Conservation (phyloP, 1,284 basidiomycete species). For the Exobasidium rhododendri region DNA sequence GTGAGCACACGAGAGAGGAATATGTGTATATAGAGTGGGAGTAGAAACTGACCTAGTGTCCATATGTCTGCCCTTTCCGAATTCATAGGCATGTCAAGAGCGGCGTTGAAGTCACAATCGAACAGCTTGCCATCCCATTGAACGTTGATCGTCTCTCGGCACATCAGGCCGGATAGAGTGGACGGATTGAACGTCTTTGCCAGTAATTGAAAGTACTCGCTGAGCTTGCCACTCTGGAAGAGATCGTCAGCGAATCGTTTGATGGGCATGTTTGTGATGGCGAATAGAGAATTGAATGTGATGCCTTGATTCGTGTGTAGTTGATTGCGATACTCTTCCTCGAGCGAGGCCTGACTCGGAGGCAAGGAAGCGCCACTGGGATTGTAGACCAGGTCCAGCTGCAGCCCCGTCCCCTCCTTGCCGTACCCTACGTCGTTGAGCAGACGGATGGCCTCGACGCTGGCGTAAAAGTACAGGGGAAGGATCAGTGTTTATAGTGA, state of each 20-base stretch:
- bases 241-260: slow-evolving; percentile 8
- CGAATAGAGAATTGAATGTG: not conserved
- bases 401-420: not conserved
- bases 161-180: slow-evolving; percentile 4
- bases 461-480: not conserved
- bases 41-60: not conserved
- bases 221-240: not conserved
- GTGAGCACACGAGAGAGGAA: not conserved
- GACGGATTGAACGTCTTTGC: not conserved
- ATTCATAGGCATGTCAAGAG: not conserved
- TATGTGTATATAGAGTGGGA: not conserved
- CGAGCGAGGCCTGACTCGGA: not conserved
- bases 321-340: not conserved
- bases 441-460: not conserved
- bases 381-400: slow-evolving; percentile 9
- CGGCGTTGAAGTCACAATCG: slow-evolving; percentile 10
- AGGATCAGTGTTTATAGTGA: not conserved
- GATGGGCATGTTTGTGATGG: slow-evolving; percentile 6
- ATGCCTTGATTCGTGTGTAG: not conserved
- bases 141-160: not conserved
- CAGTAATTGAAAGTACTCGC: not conserved
- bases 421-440: slow-evolving; percentile 5
- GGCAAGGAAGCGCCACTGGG: slow-evolving; percentile 1
- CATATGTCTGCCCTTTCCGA: not conserved
- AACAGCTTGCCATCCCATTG: slow-evolving; percentile 7